Evolutionary conservation across 192 early-diverging fungal species (phyloP), one percentile per base, ranked within the genome.

Genomic region (Phlyctochytrium planicorne): DNA sequence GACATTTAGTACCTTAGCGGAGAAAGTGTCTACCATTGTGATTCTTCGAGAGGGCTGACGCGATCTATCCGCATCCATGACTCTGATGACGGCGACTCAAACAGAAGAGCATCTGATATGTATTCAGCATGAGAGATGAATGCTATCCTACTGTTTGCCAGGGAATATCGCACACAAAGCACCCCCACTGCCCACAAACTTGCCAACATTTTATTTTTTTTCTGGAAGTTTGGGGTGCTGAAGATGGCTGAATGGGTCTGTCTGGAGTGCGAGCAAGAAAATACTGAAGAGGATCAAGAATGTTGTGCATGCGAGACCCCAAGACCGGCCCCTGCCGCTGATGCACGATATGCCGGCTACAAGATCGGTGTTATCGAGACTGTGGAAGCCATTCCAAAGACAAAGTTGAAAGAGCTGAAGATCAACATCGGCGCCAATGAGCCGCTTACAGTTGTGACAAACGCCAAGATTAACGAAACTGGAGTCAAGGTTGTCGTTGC

Each of bases 291-390:
- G 3, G 70, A 72, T 17, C 17, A n/a, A n/a, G 63, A 65, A 66
- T 72, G 70, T 47, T 31, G 35, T 24, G 4, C 35, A 20, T 72
- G 70, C 59, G 70, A 64, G n/a, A 57, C 31, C 17, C 63, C 47
- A 57, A 66, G 53, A 34, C 69, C 69, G 30, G 12, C n/a, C 40
- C 20, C 16, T 12, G 27, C 10, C 25, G 55, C 12, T 6, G 36
- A 12, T 17, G 17, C 17, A 1, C 56, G 65, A 14, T 36, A 60
- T 23, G 12, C 25, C 30, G 53, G 47, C 25, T 66, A 63, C 60
- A 63, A 65, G 32, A 64, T 66, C 33, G 70, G 34, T 3, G 35
- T 60, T 1, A 64, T 72, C 52, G 17, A 66, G 12, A 14, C 34
- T 2, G 34, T 66, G 30, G 70, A 65, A 32, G 64, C 30, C 3